Evolutionary conservation across 192 early-diverging fungal species (phyloP), one percentile per base, ranked within the genome.

Genomic region (Backusella tuberculispora): DNA sequence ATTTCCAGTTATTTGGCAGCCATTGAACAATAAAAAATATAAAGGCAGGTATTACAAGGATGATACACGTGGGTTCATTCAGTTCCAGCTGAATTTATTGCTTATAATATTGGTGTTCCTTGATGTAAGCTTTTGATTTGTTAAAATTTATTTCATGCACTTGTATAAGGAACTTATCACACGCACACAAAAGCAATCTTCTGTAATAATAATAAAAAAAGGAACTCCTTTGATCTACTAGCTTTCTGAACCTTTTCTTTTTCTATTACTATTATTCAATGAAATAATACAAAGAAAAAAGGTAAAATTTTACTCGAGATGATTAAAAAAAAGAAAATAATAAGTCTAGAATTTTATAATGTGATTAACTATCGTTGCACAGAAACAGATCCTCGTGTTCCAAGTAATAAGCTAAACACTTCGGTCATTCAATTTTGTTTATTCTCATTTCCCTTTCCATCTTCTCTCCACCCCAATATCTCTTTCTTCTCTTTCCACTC

Each of bases 381-480:
- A 60, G 21, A 24, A 60, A 60, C 21, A 26, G 53, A 60, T 13
- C 53, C 53, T 60, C 53, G 53, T 60, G 53, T 60, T 60, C 53
- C 53, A 60, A 19, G 21, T 60, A 60, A 60, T 60, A 60, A 60
- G 53, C 53, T 60, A 24, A 60, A 4, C 5, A 13, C 34, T 34
- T 21, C 64, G 64, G 64, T 66, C 38, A 66, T 66, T 66, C 15
- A 66, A 66, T n/a, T 65, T 6, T 38, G 12, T 13, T 14, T 37
- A 10, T 38, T 38, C 37, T 40, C 64, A 65, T 65, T 29, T 34
- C 6, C 26, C 13, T 65, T 38, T 65, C 17, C 26, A 34, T 34
- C 29, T 34, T 34, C 29, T 2, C 29, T 34, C 29, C 29, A 34
- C 37, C 26, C 29, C 26, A 10, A 21, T 38, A 19, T 65, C 7